These are phyloP conservation scores for Diddensiella santjacobensis DNA, from an alignment of 805 yeast species.

Conservation along the genomic window DNA sequence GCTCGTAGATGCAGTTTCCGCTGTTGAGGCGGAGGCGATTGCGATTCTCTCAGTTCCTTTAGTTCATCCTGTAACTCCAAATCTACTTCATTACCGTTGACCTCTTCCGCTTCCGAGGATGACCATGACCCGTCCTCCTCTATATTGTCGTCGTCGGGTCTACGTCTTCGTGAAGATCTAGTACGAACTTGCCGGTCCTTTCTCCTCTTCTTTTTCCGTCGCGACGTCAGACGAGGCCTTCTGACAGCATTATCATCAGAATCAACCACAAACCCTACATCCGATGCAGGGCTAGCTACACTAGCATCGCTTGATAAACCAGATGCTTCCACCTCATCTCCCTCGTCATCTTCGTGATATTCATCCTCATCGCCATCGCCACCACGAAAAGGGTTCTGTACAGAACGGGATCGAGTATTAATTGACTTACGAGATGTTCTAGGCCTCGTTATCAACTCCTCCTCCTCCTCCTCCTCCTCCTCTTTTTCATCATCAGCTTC, in stretches of 20 bases:
- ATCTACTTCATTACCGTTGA: slow-evolving; percentile 8
- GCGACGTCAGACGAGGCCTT: background rate
- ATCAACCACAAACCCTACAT: slow-evolving; percentile 7
- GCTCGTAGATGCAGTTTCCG: slow-evolving; percentile 46
- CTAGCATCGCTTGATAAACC: background rate
- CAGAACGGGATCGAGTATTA: background rate
- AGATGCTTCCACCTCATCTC: slow-evolving; percentile 9
- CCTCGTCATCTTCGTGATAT: slow-evolving; percentile 12
- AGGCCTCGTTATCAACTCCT: slow-evolving; percentile 4
- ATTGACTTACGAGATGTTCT: slow-evolving; percentile 5
- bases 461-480: slow-evolving; percentile 8
- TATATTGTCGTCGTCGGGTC: background rate
- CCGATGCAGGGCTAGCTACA: slow-evolving; percentile 2
- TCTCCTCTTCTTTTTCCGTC: slow-evolving; percentile 8
- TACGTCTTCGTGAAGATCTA: background rate
- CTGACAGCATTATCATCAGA: slow-evolving; percentile 13
- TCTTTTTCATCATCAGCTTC: slow-evolving; percentile 6
- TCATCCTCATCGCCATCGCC: slow-evolving; percentile 12
- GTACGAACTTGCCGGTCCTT: too few relatives aligned
- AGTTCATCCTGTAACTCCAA: slow-evolving; percentile 9
- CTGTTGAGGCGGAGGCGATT: slow-evolving; percentile 29
- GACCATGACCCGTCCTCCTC: background rate
- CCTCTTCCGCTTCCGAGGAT: slow-evolving; percentile 8
- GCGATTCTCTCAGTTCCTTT: slow-evolving; percentile 23
- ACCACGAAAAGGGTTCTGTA: background rate